Percentiles rank a stretch among this genome's conserved stretches.
Conservation (phyloP, 306 rosid genomes). For the Quercus robur region DNA sequence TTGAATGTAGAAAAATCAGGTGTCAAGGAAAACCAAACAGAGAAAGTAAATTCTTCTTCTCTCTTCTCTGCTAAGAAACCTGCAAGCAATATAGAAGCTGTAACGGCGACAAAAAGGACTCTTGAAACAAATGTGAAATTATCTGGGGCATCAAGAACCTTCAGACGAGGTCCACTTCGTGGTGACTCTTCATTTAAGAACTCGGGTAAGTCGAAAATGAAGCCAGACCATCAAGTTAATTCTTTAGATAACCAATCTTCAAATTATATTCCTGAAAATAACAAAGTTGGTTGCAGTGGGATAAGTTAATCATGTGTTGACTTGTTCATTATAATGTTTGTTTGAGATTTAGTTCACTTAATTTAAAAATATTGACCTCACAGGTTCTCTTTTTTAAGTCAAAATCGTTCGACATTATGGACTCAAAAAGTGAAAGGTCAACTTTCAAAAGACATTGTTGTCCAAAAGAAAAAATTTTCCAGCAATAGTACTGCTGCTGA, state of each 20-base stretch:
- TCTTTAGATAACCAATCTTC: conserved; percentile 1
- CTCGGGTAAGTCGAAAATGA: conserved; percentile 2
- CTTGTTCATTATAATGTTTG: neutral
- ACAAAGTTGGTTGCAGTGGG: neutral
- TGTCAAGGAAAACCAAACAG: neutral
- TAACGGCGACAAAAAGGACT: neutral
- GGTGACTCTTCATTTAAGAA: conserved; percentile 6
- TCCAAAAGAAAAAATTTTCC: neutral
- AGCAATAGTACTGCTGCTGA: neutral
- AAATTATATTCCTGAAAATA: neutral
- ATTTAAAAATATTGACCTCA: neutral
- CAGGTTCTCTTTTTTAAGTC: conserved; percentile 17
- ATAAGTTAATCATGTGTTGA: neutral
- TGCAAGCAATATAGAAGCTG: conserved; percentile 10
- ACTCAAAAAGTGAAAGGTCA: conserved; percentile 6
- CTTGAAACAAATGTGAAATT: neutral
- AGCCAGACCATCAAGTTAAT: neutral
- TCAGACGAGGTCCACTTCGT: neutral
- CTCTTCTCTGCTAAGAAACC: conserved; percentile 5
- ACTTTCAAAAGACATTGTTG: neutral
- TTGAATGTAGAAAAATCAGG: neutral
- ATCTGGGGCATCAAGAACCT: conserved; percentile 7
- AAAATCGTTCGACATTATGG: conserved; percentile 7
- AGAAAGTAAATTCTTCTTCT: conserved; percentile 2
- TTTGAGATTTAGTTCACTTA: neutral